Conservation (phyloP, 2,329 filamentous ascomycete genomes). For the Cyphellophora europaea region DNA sequence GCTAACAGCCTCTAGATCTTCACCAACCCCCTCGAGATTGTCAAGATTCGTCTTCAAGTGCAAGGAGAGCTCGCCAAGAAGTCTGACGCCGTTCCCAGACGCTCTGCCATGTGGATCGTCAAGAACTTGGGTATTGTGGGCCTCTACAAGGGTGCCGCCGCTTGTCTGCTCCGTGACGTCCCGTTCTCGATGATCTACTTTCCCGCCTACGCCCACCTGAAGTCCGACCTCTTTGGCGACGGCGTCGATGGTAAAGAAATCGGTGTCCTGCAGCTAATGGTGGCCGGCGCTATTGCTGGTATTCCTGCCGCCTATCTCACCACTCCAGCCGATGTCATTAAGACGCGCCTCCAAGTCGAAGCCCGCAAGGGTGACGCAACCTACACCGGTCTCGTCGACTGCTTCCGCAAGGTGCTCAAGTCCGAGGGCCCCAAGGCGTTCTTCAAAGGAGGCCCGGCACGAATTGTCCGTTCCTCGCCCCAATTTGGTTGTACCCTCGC, state of each 20-base stretch:
- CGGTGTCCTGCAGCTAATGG: conserved; percentile 80
- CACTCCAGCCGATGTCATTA: conserved; percentile 97
- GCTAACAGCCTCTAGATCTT: conserved; percentile 59
- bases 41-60: conserved; percentile 96
- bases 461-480: conserved; percentile 88
- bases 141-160: conserved; percentile 91
- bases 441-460: conserved; percentile 95
- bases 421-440: conserved; percentile 94
- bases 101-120: conserved; percentile 96
- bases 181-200: conserved; percentile 99
- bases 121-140: conserved; percentile 88
- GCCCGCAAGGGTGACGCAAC: conserved; percentile 86
- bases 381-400: conserved; percentile 82
- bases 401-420: conserved; percentile 69
- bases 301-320: conserved; percentile 92
- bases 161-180: conserved; percentile 89
- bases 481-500: conserved; percentile 98
- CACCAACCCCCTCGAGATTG: conserved; percentile 95
- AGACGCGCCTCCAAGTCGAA: conserved; percentile 95
- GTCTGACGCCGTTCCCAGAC: conserved; percentile 69
- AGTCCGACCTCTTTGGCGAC: conserved; percentile 90
- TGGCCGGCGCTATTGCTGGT: conserved; percentile 86
- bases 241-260: conserved; percentile 69
- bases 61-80: conserved; percentile 92
- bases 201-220: conserved; percentile 89